Percentiles rank a stretch among this genome's conserved stretches.
Conservation (phyloP, 2,329 filamentous ascomycete genomes). For the Alternaria triticimaculans region DNA sequence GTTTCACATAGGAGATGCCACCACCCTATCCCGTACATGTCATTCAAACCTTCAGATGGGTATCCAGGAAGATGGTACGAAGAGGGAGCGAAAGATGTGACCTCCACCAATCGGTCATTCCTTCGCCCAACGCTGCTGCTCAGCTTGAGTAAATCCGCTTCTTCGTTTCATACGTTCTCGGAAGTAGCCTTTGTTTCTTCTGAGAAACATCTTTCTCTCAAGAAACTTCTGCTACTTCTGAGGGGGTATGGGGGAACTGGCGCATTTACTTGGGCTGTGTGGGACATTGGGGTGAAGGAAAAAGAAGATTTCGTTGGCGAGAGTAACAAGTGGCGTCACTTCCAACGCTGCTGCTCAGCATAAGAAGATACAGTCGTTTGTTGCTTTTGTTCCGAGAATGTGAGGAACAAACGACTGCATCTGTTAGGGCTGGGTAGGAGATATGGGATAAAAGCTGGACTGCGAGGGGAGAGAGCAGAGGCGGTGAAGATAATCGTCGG, state of each 20-base stretch:
- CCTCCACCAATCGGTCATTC: no score
- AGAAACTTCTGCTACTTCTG: not conserved
- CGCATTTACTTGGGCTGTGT: not conserved
- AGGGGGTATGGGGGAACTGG: not conserved
- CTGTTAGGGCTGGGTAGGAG: not conserved
- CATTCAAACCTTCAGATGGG: not conserved
- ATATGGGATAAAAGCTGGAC: not conserved
- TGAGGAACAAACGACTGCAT: not conserved
- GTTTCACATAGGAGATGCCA: not conserved
- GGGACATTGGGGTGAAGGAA: no score
- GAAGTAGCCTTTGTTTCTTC: no score
- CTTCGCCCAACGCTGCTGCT: not conserved
- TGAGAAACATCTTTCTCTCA: no score
- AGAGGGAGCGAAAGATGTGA: no score
- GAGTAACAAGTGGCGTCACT: accelerated
- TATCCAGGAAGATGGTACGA: not conserved
- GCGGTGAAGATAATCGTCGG: no score
- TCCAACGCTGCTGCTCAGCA: no score
- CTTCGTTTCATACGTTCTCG: no score
- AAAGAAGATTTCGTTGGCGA: no score
- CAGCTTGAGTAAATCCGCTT: not conserved
- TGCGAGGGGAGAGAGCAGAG: no score
- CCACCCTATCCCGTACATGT: not conserved
- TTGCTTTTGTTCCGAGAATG: not conserved
- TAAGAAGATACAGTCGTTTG: not conserved